A percentile compares a stretch with the other conserved stretches of the same genome.
Evolutionary conservation across 345 rosid genomes (phyloP).

Genomic region (Raphanus sativus): DNA sequence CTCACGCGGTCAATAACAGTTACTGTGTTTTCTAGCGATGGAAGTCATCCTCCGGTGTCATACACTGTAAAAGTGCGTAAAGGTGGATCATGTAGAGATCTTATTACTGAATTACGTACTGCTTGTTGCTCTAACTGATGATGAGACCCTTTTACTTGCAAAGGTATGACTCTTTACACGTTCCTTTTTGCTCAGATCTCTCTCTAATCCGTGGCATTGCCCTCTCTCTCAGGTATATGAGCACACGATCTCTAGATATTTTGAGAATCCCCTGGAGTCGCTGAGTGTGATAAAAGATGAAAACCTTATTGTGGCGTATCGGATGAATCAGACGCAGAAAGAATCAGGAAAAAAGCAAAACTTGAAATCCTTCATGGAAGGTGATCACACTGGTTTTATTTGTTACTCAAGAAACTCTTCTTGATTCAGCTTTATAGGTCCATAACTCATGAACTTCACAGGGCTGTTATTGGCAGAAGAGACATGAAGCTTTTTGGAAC

Average conservation of each 20-base stretch:
- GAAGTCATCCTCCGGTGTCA: slow-evolving; percentile 85
- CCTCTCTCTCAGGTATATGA: slow-evolving; percentile 72
- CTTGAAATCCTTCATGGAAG: slow-evolving; percentile 69
- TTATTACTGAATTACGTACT: slow-evolving; percentile 56
- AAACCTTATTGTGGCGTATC: slow-evolving; percentile 85
- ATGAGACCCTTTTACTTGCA: slow-evolving; percentile 60
- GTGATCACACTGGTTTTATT: slow-evolving; percentile 47
- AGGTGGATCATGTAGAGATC: slow-evolving; percentile 78
- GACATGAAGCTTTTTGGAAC: slow-evolving; percentile 59
- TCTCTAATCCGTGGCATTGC: not conserved
- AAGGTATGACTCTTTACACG: slow-evolving; percentile 50
- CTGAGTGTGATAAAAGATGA: slow-evolving; percentile 74
- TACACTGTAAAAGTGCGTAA: slow-evolving; percentile 72
- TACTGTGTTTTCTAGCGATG: slow-evolving; percentile 75
- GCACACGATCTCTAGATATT: slow-evolving; percentile 59
- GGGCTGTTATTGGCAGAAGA: slow-evolving; percentile 32
- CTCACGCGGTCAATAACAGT: slow-evolving; percentile 76
- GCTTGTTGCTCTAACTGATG: slow-evolving; percentile 78
- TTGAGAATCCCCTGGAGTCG: slow-evolving; percentile 62
- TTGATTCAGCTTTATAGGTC: not conserved
- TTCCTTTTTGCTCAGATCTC: not conserved
- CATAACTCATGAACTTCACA: slow-evolving; percentile 14
- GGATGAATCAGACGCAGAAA: slow-evolving; percentile 49
- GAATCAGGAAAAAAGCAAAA: slow-evolving; percentile 56
- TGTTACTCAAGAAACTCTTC: too few relatives aligned